These are phyloP conservation scores for Candida gorgasii DNA, from an alignment of 805 yeast species.

Conservation along the genomic window DNA sequence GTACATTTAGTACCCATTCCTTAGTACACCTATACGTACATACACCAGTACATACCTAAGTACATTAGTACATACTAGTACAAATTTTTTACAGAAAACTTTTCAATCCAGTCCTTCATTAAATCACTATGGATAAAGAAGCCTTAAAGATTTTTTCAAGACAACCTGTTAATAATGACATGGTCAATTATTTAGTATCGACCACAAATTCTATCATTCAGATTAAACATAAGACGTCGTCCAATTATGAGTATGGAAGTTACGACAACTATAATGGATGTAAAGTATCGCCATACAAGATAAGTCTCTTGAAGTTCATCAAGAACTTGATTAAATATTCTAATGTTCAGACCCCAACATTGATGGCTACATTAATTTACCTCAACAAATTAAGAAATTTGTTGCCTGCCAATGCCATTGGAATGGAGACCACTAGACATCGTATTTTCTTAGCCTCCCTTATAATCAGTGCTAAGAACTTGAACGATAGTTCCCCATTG, in stretches of 20 bases:
- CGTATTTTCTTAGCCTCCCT: slow-evolving; percentile 87
- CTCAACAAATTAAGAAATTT: slow-evolving; percentile 72
- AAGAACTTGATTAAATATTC: slow-evolving; percentile 71
- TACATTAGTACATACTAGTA: background rate
- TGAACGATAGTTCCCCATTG: slow-evolving; percentile 92
- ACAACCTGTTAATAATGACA: slow-evolving; percentile 56
- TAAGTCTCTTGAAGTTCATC: slow-evolving; percentile 60
- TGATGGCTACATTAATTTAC: slow-evolving; percentile 90
- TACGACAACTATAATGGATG: slow-evolving; percentile 19
- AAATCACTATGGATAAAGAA: slow-evolving; percentile 25
- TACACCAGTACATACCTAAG: background rate
- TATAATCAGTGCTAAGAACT: slow-evolving; percentile 86
- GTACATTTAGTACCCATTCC: background rate
- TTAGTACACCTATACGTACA: background rate
- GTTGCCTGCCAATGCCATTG: slow-evolving; percentile 85
- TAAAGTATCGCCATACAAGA: slow-evolving; percentile 39
- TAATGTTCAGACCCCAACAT: slow-evolving; percentile 91
- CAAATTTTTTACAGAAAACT: background rate
- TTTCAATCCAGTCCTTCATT: background rate
- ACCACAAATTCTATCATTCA: slow-evolving; percentile 60
- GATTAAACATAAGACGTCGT: slow-evolving; percentile 27
- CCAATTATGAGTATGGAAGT: slow-evolving; percentile 13
- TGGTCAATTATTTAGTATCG: slow-evolving; percentile 58
- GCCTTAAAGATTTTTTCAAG: slow-evolving; percentile 56
- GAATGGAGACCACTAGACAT: slow-evolving; percentile 91